Evolutionary conservation across 2,329 filamentous ascomycete genomes (phyloP).

Genomic region (Fusarium sp.): DNA sequence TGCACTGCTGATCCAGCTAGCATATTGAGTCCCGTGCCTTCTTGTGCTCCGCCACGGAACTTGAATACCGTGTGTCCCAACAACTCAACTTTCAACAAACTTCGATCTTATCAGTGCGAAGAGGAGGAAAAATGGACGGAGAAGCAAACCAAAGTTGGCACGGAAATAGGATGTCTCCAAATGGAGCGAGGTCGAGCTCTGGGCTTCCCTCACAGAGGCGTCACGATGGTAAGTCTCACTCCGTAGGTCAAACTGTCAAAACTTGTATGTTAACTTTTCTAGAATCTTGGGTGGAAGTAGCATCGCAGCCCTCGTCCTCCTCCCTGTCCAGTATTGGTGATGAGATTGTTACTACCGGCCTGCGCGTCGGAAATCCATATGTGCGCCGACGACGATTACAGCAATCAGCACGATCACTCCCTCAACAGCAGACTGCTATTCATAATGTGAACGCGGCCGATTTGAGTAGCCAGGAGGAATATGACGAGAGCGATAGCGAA

Average conservation of each 20-base stretch:
- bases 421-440: conserved; percentile 53
- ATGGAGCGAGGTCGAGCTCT: conserved; percentile 43
- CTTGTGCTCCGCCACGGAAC: conserved; percentile 23
- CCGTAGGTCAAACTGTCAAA: neutral
- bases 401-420: conserved; percentile 45
- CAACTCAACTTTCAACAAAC: conserved; percentile 11
- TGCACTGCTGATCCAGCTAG: conserved; percentile 18
- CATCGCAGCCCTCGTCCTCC: conserved; percentile 91
- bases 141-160: conserved; percentile 42
- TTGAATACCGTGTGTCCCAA: conserved; percentile 23
- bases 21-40: conserved; percentile 15
- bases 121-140: conserved; percentile 40
- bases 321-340: conserved; percentile 87
- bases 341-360: conserved; percentile 89
- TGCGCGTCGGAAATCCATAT: conserved; percentile 76
- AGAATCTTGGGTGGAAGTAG: conserved; percentile 98
- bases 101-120: conserved; percentile 2
- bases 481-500: conserved; percentile 92
- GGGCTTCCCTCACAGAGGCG: conserved; percentile 47
- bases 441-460: conserved; percentile 55
- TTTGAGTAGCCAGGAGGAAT: conserved; percentile 89
- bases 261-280: conserved; percentile 37
- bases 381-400: conserved; percentile 65
- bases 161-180: conserved; percentile 37
- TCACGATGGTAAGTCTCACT: conserved; percentile 47